A percentile compares a stretch with the other conserved stretches of the same genome.
phyloP scores from a whole-genome alignment of 805 yeast genomes.

The Cyberlindnera mississippiensis region DNA sequence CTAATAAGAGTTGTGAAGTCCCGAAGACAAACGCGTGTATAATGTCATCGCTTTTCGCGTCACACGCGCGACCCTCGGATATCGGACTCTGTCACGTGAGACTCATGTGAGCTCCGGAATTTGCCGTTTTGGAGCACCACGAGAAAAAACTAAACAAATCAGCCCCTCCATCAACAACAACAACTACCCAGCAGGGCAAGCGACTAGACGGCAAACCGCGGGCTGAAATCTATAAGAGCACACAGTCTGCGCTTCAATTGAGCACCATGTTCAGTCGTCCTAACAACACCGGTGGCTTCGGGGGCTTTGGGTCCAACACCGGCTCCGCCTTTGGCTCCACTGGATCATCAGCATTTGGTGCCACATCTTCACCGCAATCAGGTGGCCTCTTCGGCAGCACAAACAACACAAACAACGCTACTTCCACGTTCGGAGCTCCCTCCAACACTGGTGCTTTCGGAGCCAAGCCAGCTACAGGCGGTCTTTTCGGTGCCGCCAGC shows the following conservation, averaged over 20 bases:
- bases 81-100: too few species aligned
- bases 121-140: too few species aligned
- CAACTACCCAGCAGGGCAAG: too few species aligned
- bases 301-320: slow-evolving; percentile 31
- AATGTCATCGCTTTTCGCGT: too few species aligned
- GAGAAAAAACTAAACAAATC: too few species aligned
- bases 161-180: too few species aligned
- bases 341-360: slow-evolving; percentile 23
- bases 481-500: slow-evolving; percentile 26
- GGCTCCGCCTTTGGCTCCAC: slow-evolving; percentile 29
- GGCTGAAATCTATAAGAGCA: background rate
- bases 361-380: slow-evolving; percentile 24
- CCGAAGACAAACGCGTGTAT: too few species aligned
- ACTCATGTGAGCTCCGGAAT: too few species aligned
- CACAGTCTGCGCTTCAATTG: background rate
- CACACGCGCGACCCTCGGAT: too few species aligned
- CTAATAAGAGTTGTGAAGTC: too few species aligned
- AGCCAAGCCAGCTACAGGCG: slow-evolving; percentile 25
- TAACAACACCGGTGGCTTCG: slow-evolving; percentile 28
- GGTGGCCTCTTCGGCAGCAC: slow-evolving; percentile 38
- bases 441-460: slow-evolving; percentile 19
- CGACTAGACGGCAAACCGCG: too few species aligned
- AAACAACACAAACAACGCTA: slow-evolving; percentile 22
- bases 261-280: slow-evolving; percentile 27
- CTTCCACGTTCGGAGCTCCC: slow-evolving; percentile 27